Percentiles rank a stretch among this genome's conserved stretches.
phyloP scores from a whole-genome alignment of 306 rosid species.

The Cucurbita pepo region DNA sequence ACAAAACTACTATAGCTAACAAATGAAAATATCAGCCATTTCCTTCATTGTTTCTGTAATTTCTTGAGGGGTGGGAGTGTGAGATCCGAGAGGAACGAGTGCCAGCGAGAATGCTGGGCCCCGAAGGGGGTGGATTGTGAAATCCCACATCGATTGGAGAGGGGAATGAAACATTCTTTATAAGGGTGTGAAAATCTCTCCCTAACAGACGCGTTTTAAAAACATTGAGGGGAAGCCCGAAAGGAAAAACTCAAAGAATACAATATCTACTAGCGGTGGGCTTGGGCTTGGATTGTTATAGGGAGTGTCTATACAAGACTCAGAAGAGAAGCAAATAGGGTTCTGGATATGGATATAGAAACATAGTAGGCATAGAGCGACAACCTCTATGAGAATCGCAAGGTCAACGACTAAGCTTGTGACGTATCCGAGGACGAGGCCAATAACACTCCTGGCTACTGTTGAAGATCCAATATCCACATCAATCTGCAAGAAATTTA shows the following conservation, averaged over 20 bases:
- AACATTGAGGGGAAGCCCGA: too few species aligned
- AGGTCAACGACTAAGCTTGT: conserved; percentile 92
- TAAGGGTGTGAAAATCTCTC: too few species aligned
- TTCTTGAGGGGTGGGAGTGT: background rate
- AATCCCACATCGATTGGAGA: too few species aligned
- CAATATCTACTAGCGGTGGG: too few species aligned
- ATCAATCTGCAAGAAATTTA: conserved; percentile 55
- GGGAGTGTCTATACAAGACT: background rate
- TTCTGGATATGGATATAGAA: background rate
- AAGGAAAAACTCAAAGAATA: too few species aligned
- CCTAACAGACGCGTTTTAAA: too few species aligned
- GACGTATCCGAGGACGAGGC: conserved; percentile 90
- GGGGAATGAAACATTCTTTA: too few species aligned
- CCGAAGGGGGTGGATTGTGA: too few species aligned
- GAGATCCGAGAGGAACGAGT: too few species aligned
- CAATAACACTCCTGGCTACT: conserved; percentile 77
- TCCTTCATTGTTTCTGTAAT: background rate
- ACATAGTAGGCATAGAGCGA: conserved; percentile 4
- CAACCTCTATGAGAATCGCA: conserved; percentile 86
- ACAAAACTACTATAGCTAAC: background rate
- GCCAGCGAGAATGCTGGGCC: too few species aligned
- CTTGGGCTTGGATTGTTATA: too few species aligned
- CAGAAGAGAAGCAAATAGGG: background rate
- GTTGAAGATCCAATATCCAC: conserved; percentile 96
- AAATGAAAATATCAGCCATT: background rate